Evolutionary conservation across 1,284 basidiomycete genomes (phyloP).

Genomic region (Ustilago lituana): DNA sequence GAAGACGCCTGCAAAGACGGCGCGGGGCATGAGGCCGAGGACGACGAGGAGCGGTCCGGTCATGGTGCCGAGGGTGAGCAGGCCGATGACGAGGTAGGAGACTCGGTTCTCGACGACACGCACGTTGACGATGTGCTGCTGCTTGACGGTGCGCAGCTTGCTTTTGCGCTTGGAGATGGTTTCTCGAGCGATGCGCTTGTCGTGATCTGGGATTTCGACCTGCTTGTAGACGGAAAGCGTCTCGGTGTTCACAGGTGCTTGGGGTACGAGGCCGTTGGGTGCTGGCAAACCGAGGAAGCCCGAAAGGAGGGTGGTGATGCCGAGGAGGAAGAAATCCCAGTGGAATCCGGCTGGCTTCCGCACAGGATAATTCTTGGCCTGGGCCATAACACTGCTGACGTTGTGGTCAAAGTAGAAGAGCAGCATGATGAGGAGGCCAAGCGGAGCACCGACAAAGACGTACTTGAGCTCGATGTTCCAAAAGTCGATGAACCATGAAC

Average conservation of each 20-base stretch:
- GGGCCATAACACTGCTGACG: conserved; percentile 81
- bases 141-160: conserved; percentile 38
- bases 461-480: conserved; percentile 90
- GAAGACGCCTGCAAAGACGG: conserved; percentile 65
- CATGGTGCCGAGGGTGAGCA: conserved; percentile 66
- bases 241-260: conserved; percentile 92
- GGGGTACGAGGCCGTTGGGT: conserved; percentile 90
- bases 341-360: conserved; percentile 93
- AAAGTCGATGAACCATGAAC: conserved; percentile 87
- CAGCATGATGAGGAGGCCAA: conserved; percentile 70
- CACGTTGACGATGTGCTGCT: conserved; percentile 53
- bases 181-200: conserved; percentile 67
- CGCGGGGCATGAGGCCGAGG: conserved; percentile 62
- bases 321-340: conserved; percentile 78
- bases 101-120: conserved; percentile 64
- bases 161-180: conserved; percentile 68
- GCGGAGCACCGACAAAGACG: conserved; percentile 79
- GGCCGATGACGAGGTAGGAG: conserved; percentile 63
- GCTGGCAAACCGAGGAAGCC: conserved; percentile 90
- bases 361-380: conserved; percentile 88
- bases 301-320: conserved; percentile 89
- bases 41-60: conserved; percentile 64
- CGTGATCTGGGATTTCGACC: conserved; percentile 42
- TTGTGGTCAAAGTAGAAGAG: conserved; percentile 73
- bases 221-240: conserved; percentile 81